Conservation (phyloP, 108 stramenopile species). For the Skeletonema grethae region DNA sequence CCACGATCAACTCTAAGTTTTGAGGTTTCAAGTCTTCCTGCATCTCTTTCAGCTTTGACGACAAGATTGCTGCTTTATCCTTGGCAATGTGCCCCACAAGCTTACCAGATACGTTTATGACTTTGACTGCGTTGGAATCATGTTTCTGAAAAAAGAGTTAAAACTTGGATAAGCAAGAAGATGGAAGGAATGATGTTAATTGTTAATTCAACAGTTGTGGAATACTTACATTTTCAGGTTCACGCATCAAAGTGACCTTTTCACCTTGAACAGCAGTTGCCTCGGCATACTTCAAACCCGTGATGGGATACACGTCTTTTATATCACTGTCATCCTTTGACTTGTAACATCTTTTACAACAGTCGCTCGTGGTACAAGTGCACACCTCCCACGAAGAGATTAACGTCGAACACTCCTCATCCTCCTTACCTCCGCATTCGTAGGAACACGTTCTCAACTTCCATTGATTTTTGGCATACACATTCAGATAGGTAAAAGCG, state of each 20-base stretch:
- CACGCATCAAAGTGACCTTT: background rate
- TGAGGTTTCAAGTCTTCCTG: background rate
- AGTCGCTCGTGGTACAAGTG: background rate
- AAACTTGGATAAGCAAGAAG: background rate
- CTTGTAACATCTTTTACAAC: background rate
- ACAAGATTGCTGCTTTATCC: background rate
- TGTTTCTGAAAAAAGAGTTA: background rate
- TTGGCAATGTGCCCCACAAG: background rate
- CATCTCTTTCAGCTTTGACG: background rate
- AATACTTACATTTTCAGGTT: background rate
- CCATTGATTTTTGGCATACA: background rate
- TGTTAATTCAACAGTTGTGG: background rate
- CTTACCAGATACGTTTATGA: background rate
- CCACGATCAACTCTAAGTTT: background rate
- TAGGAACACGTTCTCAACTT: background rate
- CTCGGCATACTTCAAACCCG: background rate
- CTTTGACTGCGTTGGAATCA: background rate
- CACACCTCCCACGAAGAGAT: background rate
- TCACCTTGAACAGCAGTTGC: background rate
- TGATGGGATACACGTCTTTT: background rate
- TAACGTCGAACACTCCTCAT: conserved; percentile 3
- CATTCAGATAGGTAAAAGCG: background rate
- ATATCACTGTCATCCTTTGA: background rate
- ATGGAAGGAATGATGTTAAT: background rate
- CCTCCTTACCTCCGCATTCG: background rate